Percentiles rank a stretch among this genome's conserved stretches.
phyloP scores from a whole-genome alignment of 805 yeast species.

The Isabelozyma pseudorhagii region DNA sequence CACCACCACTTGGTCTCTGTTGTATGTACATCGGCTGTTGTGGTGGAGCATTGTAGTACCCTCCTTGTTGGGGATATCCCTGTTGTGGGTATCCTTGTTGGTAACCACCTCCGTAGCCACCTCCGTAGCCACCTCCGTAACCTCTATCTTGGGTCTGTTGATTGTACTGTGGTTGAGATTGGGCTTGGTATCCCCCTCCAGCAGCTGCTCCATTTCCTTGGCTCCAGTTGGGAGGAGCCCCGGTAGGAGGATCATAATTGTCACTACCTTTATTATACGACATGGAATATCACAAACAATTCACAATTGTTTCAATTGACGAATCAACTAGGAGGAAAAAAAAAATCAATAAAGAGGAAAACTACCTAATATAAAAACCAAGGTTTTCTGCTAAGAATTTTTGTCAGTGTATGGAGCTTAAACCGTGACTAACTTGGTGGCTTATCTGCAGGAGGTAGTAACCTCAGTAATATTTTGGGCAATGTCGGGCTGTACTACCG shows the following conservation, averaged over 20 bases:
- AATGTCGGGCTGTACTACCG: not conserved
- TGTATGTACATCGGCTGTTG: slow-evolving; percentile 46
- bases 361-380: too few relatives aligned
- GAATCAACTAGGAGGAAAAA: too few relatives aligned
- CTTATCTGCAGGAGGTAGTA: not conserved
- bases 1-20: slow-evolving; percentile 19
- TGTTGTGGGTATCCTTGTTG: slow-evolving; percentile 22
- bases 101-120: slow-evolving; percentile 4
- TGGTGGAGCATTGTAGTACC: slow-evolving; percentile 31
- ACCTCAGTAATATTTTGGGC: not conserved
- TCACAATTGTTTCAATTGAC: not conserved
- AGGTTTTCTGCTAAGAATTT: not conserved
- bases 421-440: not conserved
- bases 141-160: slow-evolving; percentile 19
- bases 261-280: slow-evolving; percentile 3
- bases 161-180: slow-evolving; percentile 16
- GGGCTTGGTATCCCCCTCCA: slow-evolving; percentile 18
- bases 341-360: not conserved
- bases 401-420: not conserved
- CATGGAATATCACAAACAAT: slow-evolving; percentile 1
- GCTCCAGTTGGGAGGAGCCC: slow-evolving; percentile 29
- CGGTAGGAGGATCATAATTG: slow-evolving; percentile 21
- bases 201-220: slow-evolving; percentile 3
- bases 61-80: slow-evolving; percentile 21
- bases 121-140: slow-evolving; percentile 10